phyloP scores from a whole-genome alignment of 1,284 basidiomycete species.

The Tremellales sp. region DNA sequence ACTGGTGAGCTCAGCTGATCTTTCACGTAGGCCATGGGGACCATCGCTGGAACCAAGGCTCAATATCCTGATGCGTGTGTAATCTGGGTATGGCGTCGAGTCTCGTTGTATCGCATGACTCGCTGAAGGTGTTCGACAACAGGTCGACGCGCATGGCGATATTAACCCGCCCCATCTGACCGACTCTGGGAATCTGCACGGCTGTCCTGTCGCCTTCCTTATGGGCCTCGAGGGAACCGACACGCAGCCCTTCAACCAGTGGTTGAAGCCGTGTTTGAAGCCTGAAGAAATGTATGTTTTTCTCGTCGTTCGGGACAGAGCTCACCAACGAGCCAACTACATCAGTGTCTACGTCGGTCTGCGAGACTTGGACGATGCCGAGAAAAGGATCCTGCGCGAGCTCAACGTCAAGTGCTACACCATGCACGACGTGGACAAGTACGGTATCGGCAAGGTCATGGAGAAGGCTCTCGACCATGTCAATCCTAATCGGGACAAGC shows the following conservation, averaged over 20 bases:
- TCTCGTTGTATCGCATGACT: background rate
- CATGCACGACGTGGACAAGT: conserved; percentile 98
- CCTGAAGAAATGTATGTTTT: conserved; percentile 54
- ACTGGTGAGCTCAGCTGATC: background rate
- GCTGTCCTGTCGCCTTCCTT: conserved; percentile 96
- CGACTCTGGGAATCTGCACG: conserved; percentile 90
- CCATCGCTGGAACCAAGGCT: conserved; percentile 51
- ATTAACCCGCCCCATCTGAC: conserved; percentile 90
- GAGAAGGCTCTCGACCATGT: conserved; percentile 94
- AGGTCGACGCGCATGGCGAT: conserved; percentile 83
- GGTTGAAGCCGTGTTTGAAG: conserved; percentile 72
- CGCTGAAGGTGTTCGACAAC: conserved; percentile 33
- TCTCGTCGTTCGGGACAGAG: background rate
- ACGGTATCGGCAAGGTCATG: conserved; percentile 91
- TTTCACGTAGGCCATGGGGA: conserved; percentile 73
- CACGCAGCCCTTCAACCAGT: conserved; percentile 59
- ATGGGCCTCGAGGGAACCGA: conserved; percentile 62
- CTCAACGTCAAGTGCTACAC: conserved; percentile 89
- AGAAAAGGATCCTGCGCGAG: conserved; percentile 82
- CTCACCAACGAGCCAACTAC: conserved; percentile 3
- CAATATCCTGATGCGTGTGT: conserved; percentile 65
- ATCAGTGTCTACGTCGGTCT: conserved; percentile 76
- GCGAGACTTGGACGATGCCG: conserved; percentile 85
- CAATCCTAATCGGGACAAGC: conserved; percentile 74
- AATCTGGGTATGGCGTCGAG: conserved; percentile 62